These are phyloP conservation scores for Penicillium soppii DNA, from an alignment of 495 filamentous ascomycete species.

Conservation along the genomic window DNA sequence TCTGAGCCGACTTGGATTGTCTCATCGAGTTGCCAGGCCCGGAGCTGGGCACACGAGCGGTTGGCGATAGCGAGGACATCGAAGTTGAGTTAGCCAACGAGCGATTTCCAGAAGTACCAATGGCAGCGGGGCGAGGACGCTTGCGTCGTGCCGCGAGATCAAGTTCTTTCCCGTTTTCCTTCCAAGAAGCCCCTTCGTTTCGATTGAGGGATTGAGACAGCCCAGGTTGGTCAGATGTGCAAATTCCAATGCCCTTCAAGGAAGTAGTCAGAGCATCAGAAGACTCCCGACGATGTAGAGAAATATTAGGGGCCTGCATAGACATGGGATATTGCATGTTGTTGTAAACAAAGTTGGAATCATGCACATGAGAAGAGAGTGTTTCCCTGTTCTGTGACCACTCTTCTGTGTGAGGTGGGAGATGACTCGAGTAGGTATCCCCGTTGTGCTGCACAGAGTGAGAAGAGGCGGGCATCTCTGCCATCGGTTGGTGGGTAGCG, in stretches of 20 bases:
- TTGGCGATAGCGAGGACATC: slow-evolving; percentile 42
- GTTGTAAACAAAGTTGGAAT: slow-evolving; percentile 29
- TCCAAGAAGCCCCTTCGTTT: slow-evolving; percentile 31
- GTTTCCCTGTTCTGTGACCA: slow-evolving; percentile 29
- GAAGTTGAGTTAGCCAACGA: slow-evolving; percentile 41
- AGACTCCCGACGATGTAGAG: slow-evolving; percentile 39
- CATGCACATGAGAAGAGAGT: slow-evolving; percentile 21
- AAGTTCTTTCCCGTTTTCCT: slow-evolving; percentile 44
- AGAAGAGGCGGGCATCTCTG: slow-evolving; percentile 18
- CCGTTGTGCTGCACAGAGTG: slow-evolving; percentile 17
- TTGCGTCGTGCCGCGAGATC: slow-evolving; percentile 56
- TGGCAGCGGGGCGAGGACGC: slow-evolving; percentile 52
- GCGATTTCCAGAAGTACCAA: slow-evolving; percentile 43
- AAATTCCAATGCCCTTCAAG: slow-evolving; percentile 43
- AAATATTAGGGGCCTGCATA: slow-evolving; percentile 34
- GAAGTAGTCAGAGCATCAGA: slow-evolving; percentile 40
- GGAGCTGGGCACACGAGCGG: slow-evolving; percentile 35
- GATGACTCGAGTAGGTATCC: slow-evolving; percentile 21
- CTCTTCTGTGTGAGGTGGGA: slow-evolving; percentile 22
- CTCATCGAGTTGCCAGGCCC: slow-evolving; percentile 41
- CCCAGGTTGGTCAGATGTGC: slow-evolving; percentile 21
- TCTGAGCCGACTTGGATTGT: slow-evolving; percentile 55
- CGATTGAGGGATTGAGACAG: slow-evolving; percentile 28
- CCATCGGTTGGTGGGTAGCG: slow-evolving; percentile 23
- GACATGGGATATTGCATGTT: slow-evolving; percentile 33